Evolutionary conservation across 2,329 filamentous ascomycete genomes (phyloP).

Genomic region (Orbilia oligospora): DNA sequence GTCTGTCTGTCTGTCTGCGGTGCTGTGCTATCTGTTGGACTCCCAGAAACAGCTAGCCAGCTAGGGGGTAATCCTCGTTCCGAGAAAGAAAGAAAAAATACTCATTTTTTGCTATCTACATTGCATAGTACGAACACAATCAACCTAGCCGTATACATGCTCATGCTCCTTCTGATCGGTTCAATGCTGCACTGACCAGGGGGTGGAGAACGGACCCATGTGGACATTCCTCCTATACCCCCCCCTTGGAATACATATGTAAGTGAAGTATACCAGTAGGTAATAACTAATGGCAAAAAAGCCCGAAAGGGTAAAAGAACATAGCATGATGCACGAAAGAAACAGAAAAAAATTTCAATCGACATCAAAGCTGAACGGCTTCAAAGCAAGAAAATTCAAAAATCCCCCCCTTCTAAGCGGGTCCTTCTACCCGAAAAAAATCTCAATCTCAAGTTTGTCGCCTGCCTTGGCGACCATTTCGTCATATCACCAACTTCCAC

Average conservation of each 20-base stretch:
- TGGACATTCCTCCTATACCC: conserved; percentile 17
- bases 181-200: conserved; percentile 46
- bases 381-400: conserved; percentile 3
- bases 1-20: too few relatives aligned
- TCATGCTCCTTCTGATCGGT: neutral
- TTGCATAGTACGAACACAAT: too few relatives aligned
- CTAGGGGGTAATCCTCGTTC: conserved; percentile 18
- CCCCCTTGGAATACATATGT: conserved; percentile 2
- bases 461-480: conserved; percentile 46
- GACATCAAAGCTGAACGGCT: conserved; percentile 33
- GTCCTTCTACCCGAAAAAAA: conserved; percentile 51
- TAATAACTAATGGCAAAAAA: conserved; percentile 49
- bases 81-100: conserved; percentile 45
- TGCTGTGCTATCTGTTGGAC: conserved; percentile 24
- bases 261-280: neutral
- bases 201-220: conserved; percentile 22
- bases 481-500: conserved; percentile 54
- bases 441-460: conserved; percentile 31
- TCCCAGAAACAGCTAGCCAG: conserved; percentile 35
- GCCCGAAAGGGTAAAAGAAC: neutral
- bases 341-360: conserved; percentile 22
- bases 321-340: conserved; percentile 52
- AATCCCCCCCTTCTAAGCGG: conserved; percentile 28
- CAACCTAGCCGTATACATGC: neutral
- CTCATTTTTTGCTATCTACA: conserved; percentile 37